Base-by-base conservation (phyloP, 805 yeast species). In the Millerozyma miso region DNA sequence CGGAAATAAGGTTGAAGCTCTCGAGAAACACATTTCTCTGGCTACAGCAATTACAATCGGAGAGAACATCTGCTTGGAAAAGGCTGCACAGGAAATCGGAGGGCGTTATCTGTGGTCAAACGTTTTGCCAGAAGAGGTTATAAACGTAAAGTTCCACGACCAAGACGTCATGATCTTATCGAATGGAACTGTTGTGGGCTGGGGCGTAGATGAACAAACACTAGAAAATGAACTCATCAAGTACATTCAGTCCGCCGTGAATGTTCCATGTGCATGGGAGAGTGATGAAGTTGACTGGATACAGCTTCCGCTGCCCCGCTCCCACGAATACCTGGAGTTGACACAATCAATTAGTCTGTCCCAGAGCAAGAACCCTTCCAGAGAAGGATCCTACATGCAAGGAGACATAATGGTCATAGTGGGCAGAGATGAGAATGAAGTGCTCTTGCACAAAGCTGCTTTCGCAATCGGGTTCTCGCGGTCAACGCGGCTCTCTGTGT, bases 231-330 rank as follows among this genome's bases (percentile, higher is more conserved):
- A 72, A 15, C 65, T 85, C 4, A 49, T 81, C 5, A 86, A 88
- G 0, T 46, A 77, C 14, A 62, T 88, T 3, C 58, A 67, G 37
- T 52, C 58, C 0, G 79, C 86, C 2, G 75, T 65, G 2, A 48
- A 46, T 12, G 62, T 60, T 36, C 74, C 57, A 46, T 75, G 69
- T 16, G 64, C 58, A 2, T 65, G 73, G 7, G 97, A 89, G 53
- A 79, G 88, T 32, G 97, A 89, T 57, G 97, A 90, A 53, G 77
- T 89, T 79, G 97, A 90, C 59, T 89, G 68, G 59, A 66, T 85
- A 10, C 86, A 81, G 43, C 57, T 66, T 40, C 29, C 29, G 29
- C 10, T 10, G 10, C 29, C 29, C 29, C 6, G 29, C 6, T 23
- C 29, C 10, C 6, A 23, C 10, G 29, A 23, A 7, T 23, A 7